These are phyloP conservation scores for Rhytidiadelphus loreus DNA, from an alignment of 225 moss, liverwort and hornwort species.

Conservation along the genomic window DNA sequence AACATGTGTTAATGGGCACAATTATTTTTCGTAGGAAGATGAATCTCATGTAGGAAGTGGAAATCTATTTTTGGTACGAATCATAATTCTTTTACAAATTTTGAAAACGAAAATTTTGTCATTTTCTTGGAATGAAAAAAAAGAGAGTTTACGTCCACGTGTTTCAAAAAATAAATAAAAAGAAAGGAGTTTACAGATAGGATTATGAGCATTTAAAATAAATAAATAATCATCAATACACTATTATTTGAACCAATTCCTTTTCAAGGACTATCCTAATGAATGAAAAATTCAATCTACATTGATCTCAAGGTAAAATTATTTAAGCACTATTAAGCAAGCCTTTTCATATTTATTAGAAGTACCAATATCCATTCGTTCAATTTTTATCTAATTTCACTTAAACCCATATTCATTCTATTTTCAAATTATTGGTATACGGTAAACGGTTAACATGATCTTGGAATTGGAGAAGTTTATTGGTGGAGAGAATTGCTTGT, in stretches of 20 bases:
- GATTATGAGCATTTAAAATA: too few relatives aligned
- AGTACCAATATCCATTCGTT: background rate
- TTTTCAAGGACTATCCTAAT: background rate
- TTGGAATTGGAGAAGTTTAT: background rate
- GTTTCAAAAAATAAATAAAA: too few relatives aligned
- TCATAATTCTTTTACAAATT: background rate
- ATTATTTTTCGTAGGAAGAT: too few relatives aligned
- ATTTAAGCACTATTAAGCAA: background rate
- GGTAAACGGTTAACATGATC: background rate
- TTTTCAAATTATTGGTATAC: background rate
- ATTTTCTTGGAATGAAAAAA: background rate
- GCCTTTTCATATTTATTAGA: background rate
- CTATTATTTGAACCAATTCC: background rate
- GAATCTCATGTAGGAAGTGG: background rate
- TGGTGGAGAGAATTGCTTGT: accelerated
- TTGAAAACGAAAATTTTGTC: background rate
- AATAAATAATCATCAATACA: background rate
- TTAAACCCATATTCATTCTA: background rate
- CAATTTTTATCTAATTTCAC: background rate
- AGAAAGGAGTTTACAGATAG: background rate
- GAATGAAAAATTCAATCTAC: background rate
- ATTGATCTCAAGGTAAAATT: background rate
- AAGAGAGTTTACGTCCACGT: too few relatives aligned
- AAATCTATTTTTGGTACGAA: background rate
- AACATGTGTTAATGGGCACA: background rate